Base-by-base conservation (phyloP, 768 basidiomycete genomes). In the Termitomyces titanicus region DNA sequence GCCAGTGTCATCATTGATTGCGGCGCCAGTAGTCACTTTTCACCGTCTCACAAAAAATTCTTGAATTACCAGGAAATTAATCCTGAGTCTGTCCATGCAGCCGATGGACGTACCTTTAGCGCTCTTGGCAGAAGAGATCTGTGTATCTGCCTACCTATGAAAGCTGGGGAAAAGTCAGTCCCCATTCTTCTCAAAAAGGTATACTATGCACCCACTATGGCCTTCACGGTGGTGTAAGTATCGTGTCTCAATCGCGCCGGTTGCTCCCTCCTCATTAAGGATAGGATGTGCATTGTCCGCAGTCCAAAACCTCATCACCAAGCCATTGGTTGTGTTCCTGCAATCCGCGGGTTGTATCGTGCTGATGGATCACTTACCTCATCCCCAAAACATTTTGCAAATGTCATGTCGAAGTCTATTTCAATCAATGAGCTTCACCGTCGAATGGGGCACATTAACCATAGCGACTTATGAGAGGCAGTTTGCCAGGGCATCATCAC, bases 401-500 rank as follows among this genome's bases (percentile, higher is more conserved):
- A 29, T 29, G 29, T 29, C 9, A 46, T 61, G 18, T 48, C 51
- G 20, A 51, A 56, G 18, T 29, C 39, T 24, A 53, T 69, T 10
- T 60, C 64, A n/a, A 64, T 72, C 47, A 54, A 50, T 33, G 64
- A 73, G 38, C 58, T 74, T 5, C 76, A 78, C 42, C 55, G 59
- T 1, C 42, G 54, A 17, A 64, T 76, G 51, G 74, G 72, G 1
- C 76, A 78, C 51, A 63, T 74, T 12, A 62, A 70, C 13, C 63
- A 62, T 4, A 58, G 64, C 0, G 56, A 65, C 7, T 65, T 71
- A 24, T 48, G 56, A 3, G 29, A 62, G 12, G 66, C 72, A 68
- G 54, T 73, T 2, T 29, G 29, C 29, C 29, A 29, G 9, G 29
- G 29, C 9, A 29, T 9, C 3, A 29, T 29, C 29, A 29, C 35